A percentile compares a stretch with the other conserved stretches of the same genome.
Evolutionary conservation across 352 stramenopile genomes (phyloP).

Genomic region (Phytopythium ostracodes): DNA sequence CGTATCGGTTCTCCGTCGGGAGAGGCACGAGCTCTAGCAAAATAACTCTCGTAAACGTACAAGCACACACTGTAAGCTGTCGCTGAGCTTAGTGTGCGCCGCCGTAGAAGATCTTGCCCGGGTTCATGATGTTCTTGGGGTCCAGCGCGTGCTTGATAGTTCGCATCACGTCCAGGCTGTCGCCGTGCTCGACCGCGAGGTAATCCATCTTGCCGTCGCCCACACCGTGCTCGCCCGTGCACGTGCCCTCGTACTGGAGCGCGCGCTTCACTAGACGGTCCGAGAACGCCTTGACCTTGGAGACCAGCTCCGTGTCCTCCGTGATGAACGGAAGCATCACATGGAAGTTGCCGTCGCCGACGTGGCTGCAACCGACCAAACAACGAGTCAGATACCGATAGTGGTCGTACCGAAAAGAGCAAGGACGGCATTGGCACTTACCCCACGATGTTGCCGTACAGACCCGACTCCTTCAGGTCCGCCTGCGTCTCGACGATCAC

Average conservation of each 20-base stretch:
- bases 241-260: constrained; percentile 92
- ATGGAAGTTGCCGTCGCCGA: constrained; percentile 98
- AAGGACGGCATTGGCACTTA: constrained; percentile 11
- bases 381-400: constrained; percentile 6
- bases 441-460: constrained; percentile 93
- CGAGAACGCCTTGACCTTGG: constrained; percentile 87
- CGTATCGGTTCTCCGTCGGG: background rate
- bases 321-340: constrained; percentile 92
- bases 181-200: constrained; percentile 88
- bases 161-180: constrained; percentile 91
- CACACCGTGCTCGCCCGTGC: constrained; percentile 98
- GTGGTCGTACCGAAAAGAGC: background rate
- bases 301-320: constrained; percentile 82
- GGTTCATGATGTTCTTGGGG: constrained; percentile 96
- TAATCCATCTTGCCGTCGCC: constrained; percentile 95
- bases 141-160: constrained; percentile 94
- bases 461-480: constrained; percentile 82
- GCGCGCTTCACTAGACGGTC: constrained; percentile 78
- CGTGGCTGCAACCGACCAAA: constrained; percentile 37
- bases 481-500: constrained; percentile 91
- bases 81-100: constrained; percentile 16
- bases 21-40: background rate
- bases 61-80: background rate
- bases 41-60: background rate
- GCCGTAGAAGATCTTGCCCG: constrained; percentile 94